Evolutionary conservation across 305 asterid genomes (phyloP), one percentile per base, ranked within the genome.

Genomic region (Fraxinus ornus): DNA sequence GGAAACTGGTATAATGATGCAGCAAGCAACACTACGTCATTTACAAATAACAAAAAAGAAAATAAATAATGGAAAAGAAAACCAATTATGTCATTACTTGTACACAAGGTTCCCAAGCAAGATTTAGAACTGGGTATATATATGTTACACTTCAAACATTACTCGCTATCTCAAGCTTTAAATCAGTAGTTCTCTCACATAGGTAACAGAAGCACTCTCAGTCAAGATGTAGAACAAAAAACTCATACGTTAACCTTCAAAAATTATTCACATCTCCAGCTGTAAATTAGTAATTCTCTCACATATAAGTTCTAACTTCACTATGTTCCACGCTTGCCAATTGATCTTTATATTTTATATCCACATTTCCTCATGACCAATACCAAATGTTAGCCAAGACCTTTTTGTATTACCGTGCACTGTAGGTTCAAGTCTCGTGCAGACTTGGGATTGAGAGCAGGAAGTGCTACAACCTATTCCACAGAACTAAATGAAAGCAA

Each of bases 1-100:
- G 44, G 52, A 76, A 83, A 57, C 39, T 68, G 35, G 75, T 85
- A 82, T 66, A 83, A 75, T 12, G 32, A 64, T 64, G 64, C 82
- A 78, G 80, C 87, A 78, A 55, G 22, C 19, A 66, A 64, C 41
- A 55, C 21, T 26, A 47, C 28, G 1, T 17, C 33, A 77, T 22
- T 75, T 71, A 39, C 79, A 80, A 74, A 57, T 72, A 6, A 13
- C 39, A 24, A 21, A 35, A 82, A 24, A n/a, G 60, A 78, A 77
- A 64, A 68, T 71, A 52, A 22, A n/a, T 6, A 70, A 73, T 0
- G 66, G 60, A 15, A 37, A 37, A 71, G 6, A 64, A 41, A 33
- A 32, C 13, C 80, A 49, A 72, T 75, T 26, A 68, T 57, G n/a
- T 47, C 52, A n/a, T 17, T 78, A 41, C 39, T 79, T 49, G 52